phyloP scores from a whole-genome alignment of 305 asterid species.

The Andrographis paniculata region DNA sequence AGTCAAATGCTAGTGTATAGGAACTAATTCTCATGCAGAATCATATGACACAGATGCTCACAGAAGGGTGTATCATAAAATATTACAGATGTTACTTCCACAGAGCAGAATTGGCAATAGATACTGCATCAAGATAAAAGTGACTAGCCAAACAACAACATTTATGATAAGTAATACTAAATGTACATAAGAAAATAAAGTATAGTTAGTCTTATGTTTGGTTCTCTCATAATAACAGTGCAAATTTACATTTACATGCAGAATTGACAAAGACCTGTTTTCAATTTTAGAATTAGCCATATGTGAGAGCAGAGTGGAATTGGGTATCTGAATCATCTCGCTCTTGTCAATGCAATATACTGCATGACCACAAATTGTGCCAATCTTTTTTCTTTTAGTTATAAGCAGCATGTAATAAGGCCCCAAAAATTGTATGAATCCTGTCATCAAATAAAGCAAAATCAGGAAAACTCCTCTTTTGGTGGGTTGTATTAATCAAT shows the following conservation, averaged over 20 bases:
- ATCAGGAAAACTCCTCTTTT: constrained; percentile 7
- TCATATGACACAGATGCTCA: constrained; percentile 21
- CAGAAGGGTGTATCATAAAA: constrained; percentile 23
- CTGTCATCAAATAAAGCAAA: constrained; percentile 32
- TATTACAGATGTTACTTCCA: constrained; percentile 27
- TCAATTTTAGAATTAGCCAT: constrained; percentile 84
- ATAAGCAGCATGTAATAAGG: constrained; percentile 90
- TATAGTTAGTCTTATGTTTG: constrained; percentile 29
- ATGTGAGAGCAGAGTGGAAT: constrained; percentile 50
- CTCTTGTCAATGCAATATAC: constrained; percentile 70
- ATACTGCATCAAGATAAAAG: constrained; percentile 19
- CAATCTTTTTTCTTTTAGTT: constrained; percentile 77
- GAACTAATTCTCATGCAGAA: constrained; percentile 20
- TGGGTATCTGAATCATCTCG: constrained; percentile 66
- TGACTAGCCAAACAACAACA: constrained; percentile 18
- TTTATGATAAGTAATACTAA: constrained; percentile 19
- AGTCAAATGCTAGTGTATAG: constrained; percentile 18
- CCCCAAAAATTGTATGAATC: constrained; percentile 80
- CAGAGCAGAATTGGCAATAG: constrained; percentile 19
- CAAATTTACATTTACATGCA: constrained; percentile 49
- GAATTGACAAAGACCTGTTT: constrained; percentile 91
- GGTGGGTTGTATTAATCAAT: not conserved
- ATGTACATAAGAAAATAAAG: constrained; percentile 29
- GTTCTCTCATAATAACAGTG: constrained; percentile 33
- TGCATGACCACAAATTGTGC: constrained; percentile 83